A percentile compares a stretch with the other conserved stretches of the same genome.
These are phyloP conservation scores for Mrakia blollopis DNA, from an alignment of 768 basidiomycete genomes.

Conservation along the genomic window DNA sequence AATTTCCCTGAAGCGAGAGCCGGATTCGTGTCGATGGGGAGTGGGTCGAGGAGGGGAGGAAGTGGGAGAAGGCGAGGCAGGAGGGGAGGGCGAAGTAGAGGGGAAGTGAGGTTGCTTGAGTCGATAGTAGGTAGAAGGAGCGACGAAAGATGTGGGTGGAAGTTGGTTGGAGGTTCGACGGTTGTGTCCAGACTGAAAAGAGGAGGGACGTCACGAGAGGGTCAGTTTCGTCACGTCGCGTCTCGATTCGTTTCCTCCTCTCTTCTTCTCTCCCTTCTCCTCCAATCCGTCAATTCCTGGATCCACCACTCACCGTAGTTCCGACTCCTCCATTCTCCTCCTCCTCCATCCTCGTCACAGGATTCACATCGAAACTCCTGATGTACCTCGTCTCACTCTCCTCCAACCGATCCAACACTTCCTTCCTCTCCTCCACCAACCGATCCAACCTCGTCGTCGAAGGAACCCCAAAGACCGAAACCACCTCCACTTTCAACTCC, in stretches of 20 bases:
- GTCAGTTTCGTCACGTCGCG: background rate
- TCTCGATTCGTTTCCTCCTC: too few species aligned
- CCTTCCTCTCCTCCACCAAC: background rate
- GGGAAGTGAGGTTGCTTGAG: background rate
- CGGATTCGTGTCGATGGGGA: background rate
- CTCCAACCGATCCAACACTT: conserved; percentile 10
- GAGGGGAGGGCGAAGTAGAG: background rate
- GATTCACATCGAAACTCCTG: background rate
- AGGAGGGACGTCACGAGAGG: background rate
- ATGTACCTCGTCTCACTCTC: conserved; percentile 13
- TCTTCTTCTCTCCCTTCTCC: too few species aligned
- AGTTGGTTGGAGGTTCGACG: background rate
- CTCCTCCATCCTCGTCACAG: background rate
- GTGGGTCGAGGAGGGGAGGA: background rate
- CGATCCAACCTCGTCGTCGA: conserved; percentile 8
- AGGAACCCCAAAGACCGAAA: conserved; percentile 17
- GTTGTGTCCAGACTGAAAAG: background rate
- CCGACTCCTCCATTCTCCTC: background rate
- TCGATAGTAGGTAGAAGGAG: conserved; percentile 9
- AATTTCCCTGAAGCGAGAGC: conserved; percentile 11
- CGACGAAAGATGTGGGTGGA: conserved; percentile 13
- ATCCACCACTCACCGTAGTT: background rate
- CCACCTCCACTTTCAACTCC: background rate
- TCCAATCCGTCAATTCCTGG: too few species aligned
- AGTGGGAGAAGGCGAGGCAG: background rate